A percentile compares a stretch with the other conserved stretches of the same genome.
phyloP scores from a whole-genome alignment of 345 rosid genomes.

The Melaleuca quinquenervia region DNA sequence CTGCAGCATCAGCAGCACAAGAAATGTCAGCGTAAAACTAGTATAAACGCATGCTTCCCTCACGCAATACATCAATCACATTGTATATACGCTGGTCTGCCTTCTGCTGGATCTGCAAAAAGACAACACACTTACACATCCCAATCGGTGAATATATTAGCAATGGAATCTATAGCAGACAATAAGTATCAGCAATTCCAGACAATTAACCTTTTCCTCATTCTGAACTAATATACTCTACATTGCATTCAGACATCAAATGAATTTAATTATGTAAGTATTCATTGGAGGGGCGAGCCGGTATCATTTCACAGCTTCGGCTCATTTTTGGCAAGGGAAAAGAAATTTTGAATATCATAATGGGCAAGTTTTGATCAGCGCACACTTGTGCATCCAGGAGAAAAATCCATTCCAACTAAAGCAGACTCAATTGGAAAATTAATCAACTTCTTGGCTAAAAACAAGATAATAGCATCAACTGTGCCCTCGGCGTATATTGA shows the following conservation, averaged over 20 bases:
- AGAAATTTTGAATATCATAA: too few relatives aligned
- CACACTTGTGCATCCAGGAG: too few relatives aligned
- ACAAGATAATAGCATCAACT: too few relatives aligned
- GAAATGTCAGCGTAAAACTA: too few relatives aligned
- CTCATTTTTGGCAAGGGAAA: not conserved
- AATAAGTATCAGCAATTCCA: not conserved
- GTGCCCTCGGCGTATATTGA: slow-evolving; percentile 82
- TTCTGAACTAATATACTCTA: not conserved
- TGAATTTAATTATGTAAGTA: not conserved
- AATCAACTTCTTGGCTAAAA: too few relatives aligned
- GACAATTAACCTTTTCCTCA: not conserved
- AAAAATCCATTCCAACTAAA: too few relatives aligned
- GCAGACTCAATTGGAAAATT: not conserved
- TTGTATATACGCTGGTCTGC: slow-evolving; percentile 64
- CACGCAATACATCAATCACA: slow-evolving; percentile 66
- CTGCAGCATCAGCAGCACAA: too few relatives aligned
- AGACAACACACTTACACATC: too few relatives aligned
- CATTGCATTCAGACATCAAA: not conserved
- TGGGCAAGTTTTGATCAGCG: not conserved
- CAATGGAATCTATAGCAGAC: not conserved
- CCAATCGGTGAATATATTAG: too few relatives aligned
- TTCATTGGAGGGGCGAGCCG: too few relatives aligned
- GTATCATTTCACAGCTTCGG: not conserved
- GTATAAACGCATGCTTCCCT: slow-evolving; percentile 1
- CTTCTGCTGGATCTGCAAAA: slow-evolving; percentile 40